Base-by-base conservation (phyloP, 805 yeast genomes). In the Saturnispora dispora region DNA sequence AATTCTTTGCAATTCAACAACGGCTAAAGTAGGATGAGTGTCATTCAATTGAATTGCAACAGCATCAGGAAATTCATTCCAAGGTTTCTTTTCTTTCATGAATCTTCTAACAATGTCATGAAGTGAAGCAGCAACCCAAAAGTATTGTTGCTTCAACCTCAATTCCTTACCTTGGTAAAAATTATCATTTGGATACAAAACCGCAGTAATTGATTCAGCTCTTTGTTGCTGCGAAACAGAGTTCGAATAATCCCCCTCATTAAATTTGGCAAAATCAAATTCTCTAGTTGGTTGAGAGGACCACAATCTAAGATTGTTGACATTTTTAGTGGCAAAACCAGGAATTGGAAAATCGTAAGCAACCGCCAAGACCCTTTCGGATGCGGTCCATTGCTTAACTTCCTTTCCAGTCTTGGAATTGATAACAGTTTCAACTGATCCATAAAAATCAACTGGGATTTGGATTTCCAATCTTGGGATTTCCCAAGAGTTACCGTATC, bases 101-200 rank as follows among this genome's bases (percentile, higher is more conserved):
- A 85, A 89, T 63, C 97, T 79, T 65, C 97, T 83, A 42, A 89
- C 80, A 59, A 89, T 89, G 67, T 89, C 97, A 61, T 85, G 88
- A 59, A 90, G 76, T 15, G 96, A 87, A 33, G 97, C 96, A 48
- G 95, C 83, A 49, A 90, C 96, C 97, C 97, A 89, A 71, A 89
- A 90, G 70, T 88, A 90, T 70, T 89, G 97, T 72, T 89, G 97
- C 69, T 90, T 90, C 68, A 89, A 78, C 65, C 97, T 81, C 63
- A 89, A 76, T 66, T 88, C 96, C 69, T 90, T 89, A 61, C 97
- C 97, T 57, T 81, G 78, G 63, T 86, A 85, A 66, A 89, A 90
- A 68, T 89, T 90, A 67, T 89, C 97, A 69, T 89, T 89, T 57
- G 97, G 97, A 68, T 89, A 89, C 63, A 89, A 73, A 17, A 89